Evolutionary conservation across 495 filamentous ascomycete genomes (phyloP), one percentile per base, ranked within the genome.

Genomic region (Filosporella fistucella): DNA sequence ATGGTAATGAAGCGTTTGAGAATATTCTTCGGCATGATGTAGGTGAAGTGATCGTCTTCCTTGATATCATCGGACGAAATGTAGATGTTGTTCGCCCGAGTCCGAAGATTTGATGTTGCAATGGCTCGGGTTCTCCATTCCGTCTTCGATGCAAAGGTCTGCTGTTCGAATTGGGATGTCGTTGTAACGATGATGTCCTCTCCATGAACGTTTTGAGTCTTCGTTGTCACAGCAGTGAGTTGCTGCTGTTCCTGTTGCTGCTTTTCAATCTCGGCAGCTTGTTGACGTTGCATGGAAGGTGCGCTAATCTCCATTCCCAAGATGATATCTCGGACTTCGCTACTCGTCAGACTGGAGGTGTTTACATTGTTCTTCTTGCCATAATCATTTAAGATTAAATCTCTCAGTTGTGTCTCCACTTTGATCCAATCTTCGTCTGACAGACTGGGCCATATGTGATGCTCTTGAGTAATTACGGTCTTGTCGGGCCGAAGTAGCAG

Each of bases 341-440:
- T 94, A 56, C 82, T 95, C 0, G 94, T 99, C 68, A 99, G 76
- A 59, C 88, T 94, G 14, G 94, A 93, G 18, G 91, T 91, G 62
- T 96, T 97, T 69, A 99, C 94, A 57, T 97, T 96, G 68, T 97
- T 99, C 76, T 97, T 97, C 81, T 97, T 97, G 58, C 94, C 94
- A 58, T 99, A 99, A 63, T 99, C 93, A 49, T 96, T 96, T 47
- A 99, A 65, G 54, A 99, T 97, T 44, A 99, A 68, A 75, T 99
- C 94, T 57, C 94, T 82, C 41, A 99, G 70, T 62, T 95, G 89
- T 48, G 89, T 88, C 77, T 99, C 94, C 17, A 99, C 89, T 78
- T 96, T 96, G 65, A 96, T 90, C 93, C 94, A 99, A 55, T 96
- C 91, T 46, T 99, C 94, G 53, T 99, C 93, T 0, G 87, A 85